A percentile compares a stretch with the other conserved stretches of the same genome.
Conservation (phyloP, 2,329 filamentous ascomycete genomes). For the Verticillium nonalfalfae region DNA sequence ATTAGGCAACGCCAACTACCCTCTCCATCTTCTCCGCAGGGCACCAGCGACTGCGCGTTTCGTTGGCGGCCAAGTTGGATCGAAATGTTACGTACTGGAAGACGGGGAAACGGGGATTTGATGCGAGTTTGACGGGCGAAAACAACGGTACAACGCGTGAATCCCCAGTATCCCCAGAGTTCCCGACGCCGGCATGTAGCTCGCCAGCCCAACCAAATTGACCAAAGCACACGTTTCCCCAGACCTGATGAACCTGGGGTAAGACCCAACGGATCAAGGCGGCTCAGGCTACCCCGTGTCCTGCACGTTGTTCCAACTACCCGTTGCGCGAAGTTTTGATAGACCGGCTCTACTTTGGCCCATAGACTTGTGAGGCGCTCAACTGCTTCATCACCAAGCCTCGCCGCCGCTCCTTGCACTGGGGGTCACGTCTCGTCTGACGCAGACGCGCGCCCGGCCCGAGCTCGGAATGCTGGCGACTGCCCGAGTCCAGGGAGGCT, state of each 20-base stretch:
- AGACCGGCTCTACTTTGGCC: background rate
- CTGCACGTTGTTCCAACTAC: background rate
- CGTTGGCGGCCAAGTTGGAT: background rate
- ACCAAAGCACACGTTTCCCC: background rate
- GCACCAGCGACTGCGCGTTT: background rate
- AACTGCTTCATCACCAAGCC: background rate
- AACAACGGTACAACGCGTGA: background rate
- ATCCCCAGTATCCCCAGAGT: background rate
- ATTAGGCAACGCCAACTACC: constrained; percentile 1
- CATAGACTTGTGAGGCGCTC: background rate
- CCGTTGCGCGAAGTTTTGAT: background rate
- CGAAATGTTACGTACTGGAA: background rate
- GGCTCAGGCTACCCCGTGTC: background rate
- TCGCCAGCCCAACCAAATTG: background rate
- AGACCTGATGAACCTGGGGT: background rate
- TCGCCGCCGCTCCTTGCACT: background rate
- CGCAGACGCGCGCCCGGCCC: background rate
- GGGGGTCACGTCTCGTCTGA: background rate
- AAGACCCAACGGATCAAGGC: background rate
- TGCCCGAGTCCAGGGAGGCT: background rate
- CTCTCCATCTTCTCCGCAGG: constrained; percentile 2
- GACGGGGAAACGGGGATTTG: background rate
- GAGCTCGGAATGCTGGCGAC: background rate
- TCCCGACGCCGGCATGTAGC: background rate
- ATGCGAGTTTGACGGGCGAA: background rate